A percentile compares a stretch with the other conserved stretches of the same genome.
phyloP scores from a whole-genome alignment of 78 protist species.

The Guillardia theta region DNA sequence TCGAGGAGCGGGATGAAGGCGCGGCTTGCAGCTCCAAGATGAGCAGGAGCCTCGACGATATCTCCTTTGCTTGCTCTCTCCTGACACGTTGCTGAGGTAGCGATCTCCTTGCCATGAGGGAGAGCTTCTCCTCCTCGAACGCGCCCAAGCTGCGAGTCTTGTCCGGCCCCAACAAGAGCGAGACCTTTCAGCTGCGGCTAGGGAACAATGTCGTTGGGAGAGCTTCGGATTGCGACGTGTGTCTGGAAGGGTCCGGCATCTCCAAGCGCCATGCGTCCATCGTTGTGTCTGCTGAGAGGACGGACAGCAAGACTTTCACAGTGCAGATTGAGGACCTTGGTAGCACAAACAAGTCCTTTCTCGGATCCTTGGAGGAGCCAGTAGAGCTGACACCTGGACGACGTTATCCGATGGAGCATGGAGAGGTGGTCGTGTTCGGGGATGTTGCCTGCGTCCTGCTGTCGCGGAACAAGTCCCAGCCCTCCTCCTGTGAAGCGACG shows the following conservation, averaged over 20 bases:
- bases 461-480: no score
- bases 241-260: background rate
- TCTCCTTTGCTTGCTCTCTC: no score
- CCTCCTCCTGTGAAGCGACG: no score
- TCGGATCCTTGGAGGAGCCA: background rate
- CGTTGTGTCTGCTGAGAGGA: background rate
- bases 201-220: background rate
- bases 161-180: background rate
- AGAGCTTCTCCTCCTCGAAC: background rate
- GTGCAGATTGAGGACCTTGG: background rate
- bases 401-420: background rate
- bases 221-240: background rate
- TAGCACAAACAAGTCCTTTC: conserved; percentile 3
- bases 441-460: background rate
- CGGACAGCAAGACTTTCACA: no score
- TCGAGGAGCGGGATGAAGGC: no score
- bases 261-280: background rate
- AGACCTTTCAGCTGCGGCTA: background rate
- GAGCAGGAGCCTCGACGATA: no score
- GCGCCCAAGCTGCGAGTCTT: background rate
- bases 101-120: background rate
- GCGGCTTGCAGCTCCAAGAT: no score
- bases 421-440: background rate
- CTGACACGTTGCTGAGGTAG: no score
- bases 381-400: background rate